phyloP scores from a whole-genome alignment of 805 yeast genomes.

The Cephaloascus fragrans region DNA sequence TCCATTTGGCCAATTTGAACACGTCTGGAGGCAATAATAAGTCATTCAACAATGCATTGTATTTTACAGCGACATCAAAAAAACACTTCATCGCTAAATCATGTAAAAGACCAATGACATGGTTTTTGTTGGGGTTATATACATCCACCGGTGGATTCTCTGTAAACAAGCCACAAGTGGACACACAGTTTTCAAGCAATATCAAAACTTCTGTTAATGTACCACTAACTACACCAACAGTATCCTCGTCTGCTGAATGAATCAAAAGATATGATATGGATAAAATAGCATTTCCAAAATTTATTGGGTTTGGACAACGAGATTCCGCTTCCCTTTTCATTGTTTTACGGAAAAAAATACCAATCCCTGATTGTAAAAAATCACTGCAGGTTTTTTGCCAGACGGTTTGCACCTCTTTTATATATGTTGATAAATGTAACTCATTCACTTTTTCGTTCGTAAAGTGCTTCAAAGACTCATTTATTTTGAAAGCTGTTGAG shows the following conservation, averaged over 20 bases:
- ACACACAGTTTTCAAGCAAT: conserved; percentile 49
- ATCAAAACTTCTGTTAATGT: conserved; percentile 52
- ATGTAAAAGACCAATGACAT: conserved; percentile 45
- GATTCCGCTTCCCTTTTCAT: conserved; percentile 47
- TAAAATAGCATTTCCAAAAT: conserved; percentile 54
- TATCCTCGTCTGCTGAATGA: conserved; percentile 58
- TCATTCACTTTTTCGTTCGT: background rate
- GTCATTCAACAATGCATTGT: conserved; percentile 55
- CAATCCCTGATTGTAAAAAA: conserved; percentile 22
- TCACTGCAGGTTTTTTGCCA: conserved; percentile 1
- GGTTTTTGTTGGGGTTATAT: conserved; percentile 14
- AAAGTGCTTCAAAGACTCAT: background rate
- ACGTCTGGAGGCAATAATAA: conserved; percentile 54
- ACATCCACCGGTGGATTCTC: conserved; percentile 20
- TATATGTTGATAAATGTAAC: background rate
- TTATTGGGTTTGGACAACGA: conserved; percentile 48
- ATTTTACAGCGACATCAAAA: conserved; percentile 53
- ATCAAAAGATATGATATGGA: conserved; percentile 48
- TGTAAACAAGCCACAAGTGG: conserved; percentile 39
- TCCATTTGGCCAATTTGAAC: conserved; percentile 62
- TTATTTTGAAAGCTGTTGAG: background rate
- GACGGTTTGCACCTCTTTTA: conserved; percentile 2
- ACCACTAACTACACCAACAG: conserved; percentile 39
- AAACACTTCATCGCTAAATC: conserved; percentile 58
- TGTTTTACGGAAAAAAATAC: conserved; percentile 26